Conservation (phyloP, 495 filamentous ascomycete genomes). For the Penicillium waksmanii region DNA sequence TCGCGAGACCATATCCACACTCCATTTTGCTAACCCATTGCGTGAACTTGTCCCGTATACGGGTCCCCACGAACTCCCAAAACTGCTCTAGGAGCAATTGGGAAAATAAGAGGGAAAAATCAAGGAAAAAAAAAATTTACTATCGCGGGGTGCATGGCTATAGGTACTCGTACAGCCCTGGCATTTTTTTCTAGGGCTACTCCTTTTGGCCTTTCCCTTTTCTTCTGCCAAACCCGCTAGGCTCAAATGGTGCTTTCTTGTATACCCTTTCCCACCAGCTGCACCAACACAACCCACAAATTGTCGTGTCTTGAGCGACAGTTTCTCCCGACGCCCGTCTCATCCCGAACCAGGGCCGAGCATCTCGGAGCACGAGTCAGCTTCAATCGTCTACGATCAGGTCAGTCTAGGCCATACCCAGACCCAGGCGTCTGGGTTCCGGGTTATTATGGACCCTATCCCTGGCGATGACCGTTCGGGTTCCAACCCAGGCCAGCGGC, state of each 20-base stretch:
- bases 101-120: background rate
- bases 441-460: slow-evolving; percentile 21
- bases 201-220: background rate
- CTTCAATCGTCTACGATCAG: slow-evolving; percentile 23
- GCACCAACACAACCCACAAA: slow-evolving; percentile 15
- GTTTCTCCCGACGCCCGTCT: slow-evolving; percentile 23
- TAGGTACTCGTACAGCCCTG: background rate
- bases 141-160: background rate
- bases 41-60: slow-evolving; percentile 12
- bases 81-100: background rate
- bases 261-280: slow-evolving; percentile 13
- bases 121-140: background rate
- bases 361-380: slow-evolving; percentile 24
- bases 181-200: slow-evolving; percentile 6
- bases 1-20: slow-evolving; percentile 15
- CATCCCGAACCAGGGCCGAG: slow-evolving; percentile 28
- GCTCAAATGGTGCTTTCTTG: slow-evolving; percentile 7
- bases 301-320: slow-evolving; percentile 26
- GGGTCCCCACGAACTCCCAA: background rate
- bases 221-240: slow-evolving; percentile 1
- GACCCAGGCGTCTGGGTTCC: slow-evolving; percentile 12
- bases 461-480: slow-evolving; percentile 21
- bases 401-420: slow-evolving; percentile 23
- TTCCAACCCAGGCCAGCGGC: slow-evolving; percentile 22
- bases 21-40: slow-evolving; percentile 12